Conservation (phyloP, 805 yeast species). For the Jamesozyma jinghongensis region DNA sequence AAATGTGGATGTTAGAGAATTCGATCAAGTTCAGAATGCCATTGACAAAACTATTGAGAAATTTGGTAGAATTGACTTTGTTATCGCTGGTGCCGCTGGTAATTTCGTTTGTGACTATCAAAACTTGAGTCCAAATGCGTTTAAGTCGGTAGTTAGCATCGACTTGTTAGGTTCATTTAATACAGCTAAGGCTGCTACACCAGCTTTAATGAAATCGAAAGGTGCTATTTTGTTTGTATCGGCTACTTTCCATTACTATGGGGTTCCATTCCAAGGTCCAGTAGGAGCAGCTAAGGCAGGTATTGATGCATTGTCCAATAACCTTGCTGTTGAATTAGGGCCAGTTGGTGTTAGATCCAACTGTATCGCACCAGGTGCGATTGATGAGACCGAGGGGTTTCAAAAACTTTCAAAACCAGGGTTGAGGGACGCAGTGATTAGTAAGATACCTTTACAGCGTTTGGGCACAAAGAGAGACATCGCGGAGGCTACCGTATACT, state of each 20-base stretch:
- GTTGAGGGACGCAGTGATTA: conserved; percentile 33
- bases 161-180: conserved; percentile 85
- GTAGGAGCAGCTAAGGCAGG: conserved; percentile 97
- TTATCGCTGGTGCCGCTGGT: conserved; percentile 95
- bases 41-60: conserved; percentile 54
- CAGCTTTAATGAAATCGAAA: conserved; percentile 51
- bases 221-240: conserved; percentile 74
- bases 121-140: conserved; percentile 74
- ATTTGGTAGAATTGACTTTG: conserved; percentile 75
- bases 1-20: conserved; percentile 69
- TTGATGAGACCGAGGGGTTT: conserved; percentile 80
- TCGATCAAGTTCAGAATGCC: conserved; percentile 50
- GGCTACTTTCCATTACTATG: conserved; percentile 84
- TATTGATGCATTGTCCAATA: conserved; percentile 75
- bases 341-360: conserved; percentile 80
- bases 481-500: conserved; percentile 76
- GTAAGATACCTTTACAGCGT: conserved; percentile 49
- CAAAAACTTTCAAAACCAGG: conserved; percentile 46
- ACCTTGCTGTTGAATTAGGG: conserved; percentile 84
- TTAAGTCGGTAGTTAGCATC: conserved; percentile 77
- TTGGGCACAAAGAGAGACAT: conserved; percentile 67
- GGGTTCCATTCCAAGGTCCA: conserved; percentile 81
- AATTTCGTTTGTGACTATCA: conserved; percentile 78
- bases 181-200: conserved; percentile 74
- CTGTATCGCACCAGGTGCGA: conserved; percentile 87